These are phyloP conservation scores for Harringtonia aguacate DNA, from an alignment of 2,329 filamentous ascomycete genomes.

Conservation along the genomic window DNA sequence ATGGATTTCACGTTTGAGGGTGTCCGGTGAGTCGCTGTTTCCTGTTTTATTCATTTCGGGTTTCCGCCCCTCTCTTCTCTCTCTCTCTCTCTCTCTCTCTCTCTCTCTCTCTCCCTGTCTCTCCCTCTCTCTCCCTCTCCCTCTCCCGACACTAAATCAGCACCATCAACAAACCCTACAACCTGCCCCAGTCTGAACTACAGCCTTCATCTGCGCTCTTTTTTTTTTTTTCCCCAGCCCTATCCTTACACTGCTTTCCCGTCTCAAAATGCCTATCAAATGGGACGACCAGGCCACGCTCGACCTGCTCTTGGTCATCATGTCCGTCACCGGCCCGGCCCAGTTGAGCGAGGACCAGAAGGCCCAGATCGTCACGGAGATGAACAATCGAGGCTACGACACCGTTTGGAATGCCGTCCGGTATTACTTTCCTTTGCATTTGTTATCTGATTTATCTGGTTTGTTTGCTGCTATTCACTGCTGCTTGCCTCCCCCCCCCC, in stretches of 20 bases:
- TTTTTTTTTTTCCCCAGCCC: background rate
- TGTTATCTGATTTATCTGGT: too few relatives aligned
- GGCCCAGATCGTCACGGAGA: slow-evolving; percentile 12
- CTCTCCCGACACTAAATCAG: background rate
- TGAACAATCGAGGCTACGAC: slow-evolving; percentile 15
- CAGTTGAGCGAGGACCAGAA: slow-evolving; percentile 15
- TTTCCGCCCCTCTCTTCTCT: background rate
- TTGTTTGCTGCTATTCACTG: too few relatives aligned
- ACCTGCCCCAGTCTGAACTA: background rate
- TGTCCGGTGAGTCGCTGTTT: slow-evolving; percentile 27
- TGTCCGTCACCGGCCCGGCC: slow-evolving; percentile 10
- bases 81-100: slow-evolving; percentile 1
- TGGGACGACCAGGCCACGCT: slow-evolving; percentile 18
- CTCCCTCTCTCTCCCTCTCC: background rate
- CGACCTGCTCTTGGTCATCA: slow-evolving; percentile 18
- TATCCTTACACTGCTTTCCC: background rate
- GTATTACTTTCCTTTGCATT: slow-evolving; percentile 13
- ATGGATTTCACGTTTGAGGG: slow-evolving; percentile 29
- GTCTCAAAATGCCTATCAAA: slow-evolving; percentile 15
- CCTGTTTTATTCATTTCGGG: slow-evolving; percentile 3
- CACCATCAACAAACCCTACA: background rate
- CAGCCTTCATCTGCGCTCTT: background rate
- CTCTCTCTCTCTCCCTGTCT: background rate
- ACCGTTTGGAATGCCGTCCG: slow-evolving; percentile 25
- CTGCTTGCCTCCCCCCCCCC: background rate